Base-by-base conservation (phyloP, 345 rosid species). In the Gossypium turneri region DNA sequence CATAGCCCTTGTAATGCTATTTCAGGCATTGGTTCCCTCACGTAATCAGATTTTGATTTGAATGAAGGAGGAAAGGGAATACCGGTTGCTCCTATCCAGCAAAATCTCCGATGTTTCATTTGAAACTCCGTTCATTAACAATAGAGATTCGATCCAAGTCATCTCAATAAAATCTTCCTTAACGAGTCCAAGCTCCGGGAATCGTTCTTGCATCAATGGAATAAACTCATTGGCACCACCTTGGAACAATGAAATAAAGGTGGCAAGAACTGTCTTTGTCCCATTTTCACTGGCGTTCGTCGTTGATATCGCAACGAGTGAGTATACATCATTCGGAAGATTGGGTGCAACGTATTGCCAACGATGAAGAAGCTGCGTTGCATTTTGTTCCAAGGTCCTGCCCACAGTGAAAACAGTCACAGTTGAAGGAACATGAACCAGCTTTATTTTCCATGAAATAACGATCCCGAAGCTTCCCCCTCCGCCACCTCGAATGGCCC, bases 21-120 rank as follows among this genome's bases (percentile, higher is more conserved):
- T 69, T 69, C 73, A 8, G 59, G 59, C 1, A 50, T 9, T 16
- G 73, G 7, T 22, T 47, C 13, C 12, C 17, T 10, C 43, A 51
- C 73, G 0, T 27, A 69, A 11, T 69, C 73, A 5, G 45, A 69
- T 69, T 51, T 69, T 17, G 50, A 3, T 64, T 64, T 64, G 25
- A 64, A 64, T 20, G 7, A 0, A 3, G 50, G 50, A 41, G 7
- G 17, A 9, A 1, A 9, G 2, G 13, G 7, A 27, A 2, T 27
- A 3, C 48, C 19, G n/a, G 3, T n/a, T 27, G 3, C 3, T 41
- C 68, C 50, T 64, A 24, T 64, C 13, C 11, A 64, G 50, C 10
- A 64, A 41, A 64, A n/a, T 3, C n/a, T 64, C 48, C 2, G 11
- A 1, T 13, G 68, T 7, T 63, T 63, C 12, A 38, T 63, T 38